Evolutionary conservation across 768 basidiomycete genomes (phyloP).

Genomic region (Termitomyces sp.): DNA sequence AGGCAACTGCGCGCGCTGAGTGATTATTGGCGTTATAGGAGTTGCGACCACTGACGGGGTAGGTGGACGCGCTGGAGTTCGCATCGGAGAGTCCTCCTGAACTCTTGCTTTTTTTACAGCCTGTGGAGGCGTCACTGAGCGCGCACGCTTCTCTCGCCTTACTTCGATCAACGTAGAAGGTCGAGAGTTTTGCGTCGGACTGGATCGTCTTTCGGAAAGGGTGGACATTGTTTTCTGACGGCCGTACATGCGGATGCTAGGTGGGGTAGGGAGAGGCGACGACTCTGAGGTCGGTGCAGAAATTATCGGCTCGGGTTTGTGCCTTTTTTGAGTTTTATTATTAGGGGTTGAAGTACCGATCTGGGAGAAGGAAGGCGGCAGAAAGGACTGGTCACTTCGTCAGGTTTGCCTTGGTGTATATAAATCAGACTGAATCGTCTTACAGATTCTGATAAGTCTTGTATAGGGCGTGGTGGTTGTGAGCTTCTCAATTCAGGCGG

Average conservation of each 20-base stretch:
- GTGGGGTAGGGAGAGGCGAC: constrained; percentile 17
- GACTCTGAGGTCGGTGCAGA: constrained; percentile 21
- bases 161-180: not conserved
- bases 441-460: constrained; percentile 24
- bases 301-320: constrained; percentile 40
- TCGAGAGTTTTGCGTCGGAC: constrained; percentile 1
- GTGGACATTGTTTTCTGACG: constrained; percentile 9
- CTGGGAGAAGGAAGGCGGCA: constrained; percentile 51
- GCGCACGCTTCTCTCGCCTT: constrained; percentile 10
- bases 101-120: constrained; percentile 13
- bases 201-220: constrained; percentile 9
- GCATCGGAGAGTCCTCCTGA: not conserved
- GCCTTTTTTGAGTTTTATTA: constrained; percentile 16
- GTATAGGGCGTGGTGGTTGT: constrained; percentile 6
- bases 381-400: constrained; percentile 26
- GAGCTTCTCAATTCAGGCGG: not conserved
- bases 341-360: constrained; percentile 50
- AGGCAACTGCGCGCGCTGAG: constrained; percentile 23
- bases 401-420: not conserved
- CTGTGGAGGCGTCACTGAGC: constrained; percentile 11
- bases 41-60: constrained; percentile 15
- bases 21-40: constrained; percentile 19
- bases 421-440: constrained; percentile 1
- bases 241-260: constrained; percentile 18
- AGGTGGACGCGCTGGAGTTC: constrained; percentile 14